These are phyloP conservation scores for Fragilaria radians DNA, from an alignment of 108 stramenopile genomes.

Conservation along the genomic window DNA sequence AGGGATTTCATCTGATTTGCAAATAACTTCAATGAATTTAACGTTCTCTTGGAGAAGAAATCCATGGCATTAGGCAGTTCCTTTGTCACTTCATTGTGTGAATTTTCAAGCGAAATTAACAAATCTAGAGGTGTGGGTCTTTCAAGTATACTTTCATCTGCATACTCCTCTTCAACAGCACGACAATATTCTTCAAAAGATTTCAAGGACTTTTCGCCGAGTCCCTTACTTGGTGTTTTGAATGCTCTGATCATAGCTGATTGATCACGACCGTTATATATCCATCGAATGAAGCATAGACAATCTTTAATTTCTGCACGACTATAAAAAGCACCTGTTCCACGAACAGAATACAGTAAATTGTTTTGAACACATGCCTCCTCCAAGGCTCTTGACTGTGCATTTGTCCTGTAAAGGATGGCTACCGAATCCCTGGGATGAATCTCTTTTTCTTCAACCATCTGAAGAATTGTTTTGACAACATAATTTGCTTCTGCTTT, in stretches of 20 bases:
- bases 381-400: constrained; percentile 83
- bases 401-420: constrained; percentile 86
- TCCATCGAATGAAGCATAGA: constrained; percentile 64
- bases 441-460: constrained; percentile 37
- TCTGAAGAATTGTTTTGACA: constrained; percentile 47
- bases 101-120: constrained; percentile 38
- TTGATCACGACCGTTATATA: constrained; percentile 64
- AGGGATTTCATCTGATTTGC: constrained; percentile 40
- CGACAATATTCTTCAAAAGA: constrained; percentile 61
- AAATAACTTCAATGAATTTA: constrained; percentile 58
- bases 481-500: constrained; percentile 72
- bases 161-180: constrained; percentile 30
- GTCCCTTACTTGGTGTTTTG: constrained; percentile 63
- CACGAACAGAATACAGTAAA: constrained; percentile 67
- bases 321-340: constrained; percentile 72
- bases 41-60: constrained; percentile 45
- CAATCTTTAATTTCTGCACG: constrained; percentile 75
- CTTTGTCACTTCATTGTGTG: not conserved
- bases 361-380: constrained; percentile 78
- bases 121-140: constrained; percentile 58
- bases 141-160: constrained; percentile 12
- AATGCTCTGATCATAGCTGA: constrained; percentile 60
- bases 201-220: constrained; percentile 49
- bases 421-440: constrained; percentile 46
- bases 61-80: constrained; percentile 21